Conservation (phyloP, 257 asterid species). For the Forsythia viridissima region DNA sequence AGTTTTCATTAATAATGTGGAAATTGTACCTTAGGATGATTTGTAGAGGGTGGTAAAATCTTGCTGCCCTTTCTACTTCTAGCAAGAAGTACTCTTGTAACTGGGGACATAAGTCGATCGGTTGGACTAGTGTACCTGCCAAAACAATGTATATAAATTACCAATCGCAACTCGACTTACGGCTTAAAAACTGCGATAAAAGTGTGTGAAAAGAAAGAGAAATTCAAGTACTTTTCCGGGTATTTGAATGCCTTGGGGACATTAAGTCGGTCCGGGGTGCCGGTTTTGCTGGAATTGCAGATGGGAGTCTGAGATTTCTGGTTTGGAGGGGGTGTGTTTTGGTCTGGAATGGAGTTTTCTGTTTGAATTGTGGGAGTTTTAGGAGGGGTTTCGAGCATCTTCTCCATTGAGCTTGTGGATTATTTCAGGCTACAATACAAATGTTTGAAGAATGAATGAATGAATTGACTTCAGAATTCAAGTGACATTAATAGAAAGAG, state of each 20-base stretch:
- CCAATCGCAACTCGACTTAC: neutral
- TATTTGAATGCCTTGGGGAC: slow-evolving; percentile 69
- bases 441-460: neutral
- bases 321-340: slow-evolving; percentile 23
- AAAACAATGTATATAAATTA: neutral
- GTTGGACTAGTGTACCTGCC: slow-evolving; percentile 74
- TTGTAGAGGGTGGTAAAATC: slow-evolving; percentile 54
- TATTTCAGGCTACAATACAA: neutral
- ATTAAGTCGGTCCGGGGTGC: slow-evolving; percentile 57
- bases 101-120: slow-evolving; percentile 72
- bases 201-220: neutral
- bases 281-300: slow-evolving; percentile 26
- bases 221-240: slow-evolving; percentile 54
- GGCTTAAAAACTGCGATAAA: neutral
- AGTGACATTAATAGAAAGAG: neutral
- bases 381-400: slow-evolving; percentile 32
- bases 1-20: neutral
- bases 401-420: slow-evolving; percentile 37
- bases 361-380: slow-evolving; percentile 5
- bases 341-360: slow-evolving; percentile 19
- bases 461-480: neutral
- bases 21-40: slow-evolving; percentile 38
- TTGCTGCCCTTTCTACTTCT: slow-evolving; percentile 50
- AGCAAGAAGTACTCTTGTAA: slow-evolving; percentile 62
- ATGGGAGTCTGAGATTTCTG: slow-evolving; percentile 22